Conservation (phyloP, 2,329 filamentous ascomycete species). For the Monosporascus sp. region DNA sequence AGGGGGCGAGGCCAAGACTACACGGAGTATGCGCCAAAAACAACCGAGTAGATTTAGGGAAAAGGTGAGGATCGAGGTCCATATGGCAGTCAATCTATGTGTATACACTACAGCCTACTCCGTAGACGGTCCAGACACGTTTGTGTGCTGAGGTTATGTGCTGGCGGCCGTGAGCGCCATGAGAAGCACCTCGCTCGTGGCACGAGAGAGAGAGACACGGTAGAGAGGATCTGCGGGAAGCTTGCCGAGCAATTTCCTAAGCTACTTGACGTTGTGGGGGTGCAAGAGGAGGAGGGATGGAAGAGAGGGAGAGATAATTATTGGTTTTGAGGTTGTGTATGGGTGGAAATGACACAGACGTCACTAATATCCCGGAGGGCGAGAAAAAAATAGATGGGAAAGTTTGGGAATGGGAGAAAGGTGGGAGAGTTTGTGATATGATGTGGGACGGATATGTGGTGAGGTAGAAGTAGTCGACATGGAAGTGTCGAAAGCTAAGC, state of each 20-base stretch:
- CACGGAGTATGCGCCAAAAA: constrained; percentile 25
- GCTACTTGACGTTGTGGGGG: constrained; percentile 11
- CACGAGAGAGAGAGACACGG: constrained; percentile 16
- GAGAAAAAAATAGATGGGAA: constrained; percentile 10
- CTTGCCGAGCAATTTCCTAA: constrained; percentile 16
- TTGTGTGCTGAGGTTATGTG: constrained; percentile 9
- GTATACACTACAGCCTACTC: constrained; percentile 15
- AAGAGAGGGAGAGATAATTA: constrained; percentile 5
- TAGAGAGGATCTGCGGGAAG: constrained; percentile 15
- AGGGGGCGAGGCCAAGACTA: constrained; percentile 28
- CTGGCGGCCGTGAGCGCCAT: constrained; percentile 12
- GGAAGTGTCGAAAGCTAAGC: neutral
- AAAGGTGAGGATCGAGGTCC: constrained; percentile 20
- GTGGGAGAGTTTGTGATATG: constrained; percentile 17
- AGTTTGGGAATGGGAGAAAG: constrained; percentile 12
- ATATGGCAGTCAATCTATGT: constrained; percentile 20
- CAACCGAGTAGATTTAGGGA: constrained; percentile 18
- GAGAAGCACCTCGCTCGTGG: constrained; percentile 15
- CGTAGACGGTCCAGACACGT: constrained; percentile 15
- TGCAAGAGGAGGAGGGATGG: constrained; percentile 8
- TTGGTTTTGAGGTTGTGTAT: neutral
- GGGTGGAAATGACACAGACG: neutral
- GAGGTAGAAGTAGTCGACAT: constrained; percentile 1
- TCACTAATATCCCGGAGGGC: neutral
- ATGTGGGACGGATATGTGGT: constrained; percentile 13